Percentiles rank a stretch among this genome's conserved stretches.
Conservation (phyloP, 192 early-diverging fungal species). For the Geranomyces michiganensis region DNA sequence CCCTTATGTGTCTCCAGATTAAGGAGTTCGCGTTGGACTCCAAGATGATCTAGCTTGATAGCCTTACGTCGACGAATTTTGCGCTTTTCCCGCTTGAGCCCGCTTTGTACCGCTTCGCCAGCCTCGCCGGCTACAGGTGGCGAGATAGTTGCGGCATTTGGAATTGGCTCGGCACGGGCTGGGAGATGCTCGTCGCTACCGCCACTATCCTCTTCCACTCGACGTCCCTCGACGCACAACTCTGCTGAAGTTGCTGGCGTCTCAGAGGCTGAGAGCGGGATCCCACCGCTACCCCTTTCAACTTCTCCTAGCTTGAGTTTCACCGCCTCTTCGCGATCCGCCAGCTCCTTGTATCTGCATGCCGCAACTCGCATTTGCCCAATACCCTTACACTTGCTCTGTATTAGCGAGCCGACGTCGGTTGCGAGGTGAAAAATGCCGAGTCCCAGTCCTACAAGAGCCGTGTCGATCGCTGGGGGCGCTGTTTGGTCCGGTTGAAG, state of each 20-base stretch:
- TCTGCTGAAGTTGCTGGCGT: not conserved
- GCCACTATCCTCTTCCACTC: not conserved
- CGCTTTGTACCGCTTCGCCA: not conserved
- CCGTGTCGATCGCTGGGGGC: constrained; percentile 31
- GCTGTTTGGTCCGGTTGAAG: constrained; percentile 17
- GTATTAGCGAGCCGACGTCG: constrained; percentile 43
- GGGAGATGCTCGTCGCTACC: not conserved
- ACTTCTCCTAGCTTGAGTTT: constrained; percentile 42
- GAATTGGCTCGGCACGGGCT: not conserved
- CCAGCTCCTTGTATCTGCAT: constrained; percentile 33
- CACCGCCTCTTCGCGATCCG: constrained; percentile 40
- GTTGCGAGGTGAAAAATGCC: constrained; percentile 44
- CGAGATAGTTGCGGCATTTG: not conserved
- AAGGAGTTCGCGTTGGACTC: not conserved
- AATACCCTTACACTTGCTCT: constrained; percentile 42
- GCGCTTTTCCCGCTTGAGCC: constrained; percentile 9
- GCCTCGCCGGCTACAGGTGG: not conserved
- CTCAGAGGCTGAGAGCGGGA: not conserved
- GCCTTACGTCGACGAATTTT: constrained; percentile 1
- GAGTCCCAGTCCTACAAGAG: constrained; percentile 46
- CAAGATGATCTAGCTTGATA: not conserved
- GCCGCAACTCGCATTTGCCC: constrained; percentile 40
- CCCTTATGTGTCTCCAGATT: constrained; percentile 10
- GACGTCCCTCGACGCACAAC: not conserved
- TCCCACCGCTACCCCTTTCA: not conserved